Percentiles rank a stretch among this genome's conserved stretches.
Conservation (phyloP, 2,329 filamentous ascomycete genomes). For the Acephala macrosclerotiorum region DNA sequence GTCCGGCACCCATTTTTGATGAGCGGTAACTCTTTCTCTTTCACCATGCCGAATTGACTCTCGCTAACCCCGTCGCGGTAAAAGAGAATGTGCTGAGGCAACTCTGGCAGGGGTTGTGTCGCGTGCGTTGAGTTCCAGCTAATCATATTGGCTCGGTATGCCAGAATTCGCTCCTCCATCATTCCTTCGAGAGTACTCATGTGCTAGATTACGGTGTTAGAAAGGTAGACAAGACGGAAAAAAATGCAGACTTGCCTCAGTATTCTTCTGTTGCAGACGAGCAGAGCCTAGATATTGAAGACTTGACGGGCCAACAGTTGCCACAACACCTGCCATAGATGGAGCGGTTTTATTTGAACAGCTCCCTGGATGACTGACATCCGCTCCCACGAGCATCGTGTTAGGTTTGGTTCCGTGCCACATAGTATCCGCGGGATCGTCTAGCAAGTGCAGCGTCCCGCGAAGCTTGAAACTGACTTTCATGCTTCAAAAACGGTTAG, state of each 20-base stretch:
- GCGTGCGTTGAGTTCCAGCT: no score
- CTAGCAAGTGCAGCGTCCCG: no score
- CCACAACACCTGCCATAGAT: conserved; percentile 22
- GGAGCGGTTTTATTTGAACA: neutral
- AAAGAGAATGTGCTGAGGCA: conserved; percentile 37
- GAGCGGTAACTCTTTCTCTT: conserved; percentile 39
- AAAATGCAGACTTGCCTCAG: neutral
- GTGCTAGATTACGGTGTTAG: conserved; percentile 20
- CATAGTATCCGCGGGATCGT: no score
- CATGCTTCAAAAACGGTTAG: no score
- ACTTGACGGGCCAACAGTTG: conserved; percentile 12
- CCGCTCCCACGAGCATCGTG: conserved; percentile 86
- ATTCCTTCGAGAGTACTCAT: conserved; percentile 47
- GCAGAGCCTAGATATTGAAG: conserved; percentile 78
- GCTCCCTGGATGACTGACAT: conserved; percentile 79
- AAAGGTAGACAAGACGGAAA: neutral
- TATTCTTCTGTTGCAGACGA: conserved; percentile 60
- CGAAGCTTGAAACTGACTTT: no score
- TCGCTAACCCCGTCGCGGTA: conserved; percentile 48
- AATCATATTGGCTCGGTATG: conserved; percentile 53
- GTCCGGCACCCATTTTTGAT: conserved; percentile 34
- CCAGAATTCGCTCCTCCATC: conserved; percentile 24
- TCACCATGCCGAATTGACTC: conserved; percentile 42
- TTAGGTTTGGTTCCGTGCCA: no score
- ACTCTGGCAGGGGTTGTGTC: no score